Conservation (phyloP, 106 monocot genomes). For the Dendrobium huoshanense region DNA sequence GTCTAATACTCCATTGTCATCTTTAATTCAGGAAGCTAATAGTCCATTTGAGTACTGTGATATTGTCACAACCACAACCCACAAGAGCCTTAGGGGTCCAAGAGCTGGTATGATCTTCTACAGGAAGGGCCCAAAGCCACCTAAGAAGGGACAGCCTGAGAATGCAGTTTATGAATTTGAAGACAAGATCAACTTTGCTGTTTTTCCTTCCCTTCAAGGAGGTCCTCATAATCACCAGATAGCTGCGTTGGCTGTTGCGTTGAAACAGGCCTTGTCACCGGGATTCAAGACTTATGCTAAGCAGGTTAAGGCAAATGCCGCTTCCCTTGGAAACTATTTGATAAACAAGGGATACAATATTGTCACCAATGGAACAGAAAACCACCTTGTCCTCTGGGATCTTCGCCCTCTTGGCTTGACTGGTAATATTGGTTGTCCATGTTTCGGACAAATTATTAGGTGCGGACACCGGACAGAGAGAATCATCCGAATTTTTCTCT, state of each 20-base stretch:
- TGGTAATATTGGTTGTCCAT: slow-evolving; percentile 20
- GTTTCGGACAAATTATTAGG: background rate
- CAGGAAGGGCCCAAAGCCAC: slow-evolving; percentile 69
- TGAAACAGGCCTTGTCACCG: slow-evolving; percentile 48
- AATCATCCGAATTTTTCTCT: no score
- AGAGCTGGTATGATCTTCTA: slow-evolving; percentile 86
- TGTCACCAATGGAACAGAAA: slow-evolving; percentile 68
- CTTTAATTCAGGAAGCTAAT: slow-evolving; percentile 42
- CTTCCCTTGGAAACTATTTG: slow-evolving; percentile 43
- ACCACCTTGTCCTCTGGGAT: slow-evolving; percentile 84
- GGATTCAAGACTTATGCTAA: slow-evolving; percentile 67
- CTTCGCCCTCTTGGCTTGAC: slow-evolving; percentile 70
- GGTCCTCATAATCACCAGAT: slow-evolving; percentile 84
- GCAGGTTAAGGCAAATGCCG: slow-evolving; percentile 64
- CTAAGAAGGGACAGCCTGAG: slow-evolving; percentile 77
- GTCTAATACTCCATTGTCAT: background rate
- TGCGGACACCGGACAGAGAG: no score
- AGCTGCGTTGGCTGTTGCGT: slow-evolving; percentile 62
- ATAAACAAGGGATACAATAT: slow-evolving; percentile 64
- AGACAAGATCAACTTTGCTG: slow-evolving; percentile 67
- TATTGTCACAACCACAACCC: slow-evolving; percentile 78
- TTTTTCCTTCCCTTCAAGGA: slow-evolving; percentile 77
- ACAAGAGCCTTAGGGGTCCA: slow-evolving; percentile 75
- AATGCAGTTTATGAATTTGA: slow-evolving; percentile 61
- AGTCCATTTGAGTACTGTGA: slow-evolving; percentile 72